Conservation (phyloP, 2,329 filamentous ascomycete genomes). For the Trichoderma simmonsii region DNA sequence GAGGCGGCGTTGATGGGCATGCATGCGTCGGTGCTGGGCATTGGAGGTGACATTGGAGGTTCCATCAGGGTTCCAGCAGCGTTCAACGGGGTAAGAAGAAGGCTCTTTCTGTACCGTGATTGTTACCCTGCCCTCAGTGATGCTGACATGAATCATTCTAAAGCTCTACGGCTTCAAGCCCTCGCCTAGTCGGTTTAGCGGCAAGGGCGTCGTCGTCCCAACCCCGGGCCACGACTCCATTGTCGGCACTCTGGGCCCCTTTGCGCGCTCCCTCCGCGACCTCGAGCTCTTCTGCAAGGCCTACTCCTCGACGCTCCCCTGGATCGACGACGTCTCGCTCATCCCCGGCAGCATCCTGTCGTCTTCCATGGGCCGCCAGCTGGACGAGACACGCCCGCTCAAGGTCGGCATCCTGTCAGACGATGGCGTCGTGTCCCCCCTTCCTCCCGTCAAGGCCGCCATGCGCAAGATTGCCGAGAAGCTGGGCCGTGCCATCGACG, state of each 20-base stretch:
- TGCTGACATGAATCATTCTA: background rate
- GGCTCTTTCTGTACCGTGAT: too few relatives aligned
- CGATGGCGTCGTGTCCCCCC: slow-evolving; percentile 79
- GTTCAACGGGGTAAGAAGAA: background rate
- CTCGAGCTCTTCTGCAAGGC: slow-evolving; percentile 26
- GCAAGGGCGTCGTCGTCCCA: slow-evolving; percentile 89
- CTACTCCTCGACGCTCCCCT: slow-evolving; percentile 55
- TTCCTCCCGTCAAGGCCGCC: slow-evolving; percentile 79
- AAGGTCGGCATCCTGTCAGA: slow-evolving; percentile 98
- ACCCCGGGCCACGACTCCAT: slow-evolving; percentile 87
- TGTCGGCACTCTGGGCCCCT: slow-evolving; percentile 66
- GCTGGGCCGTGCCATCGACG: slow-evolving; percentile 79
- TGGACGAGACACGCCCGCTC: slow-evolving; percentile 46
- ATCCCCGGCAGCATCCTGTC: slow-evolving; percentile 56
- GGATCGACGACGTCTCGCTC: slow-evolving; percentile 90
- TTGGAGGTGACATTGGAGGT: slow-evolving; percentile 55
- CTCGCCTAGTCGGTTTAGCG: slow-evolving; percentile 74
- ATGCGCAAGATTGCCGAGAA: slow-evolving; percentile 97
- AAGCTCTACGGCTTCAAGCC: slow-evolving; percentile 43
- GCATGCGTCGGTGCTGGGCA: slow-evolving; percentile 52
- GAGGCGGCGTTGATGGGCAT: slow-evolving; percentile 59
- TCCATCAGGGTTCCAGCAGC: slow-evolving; percentile 5
- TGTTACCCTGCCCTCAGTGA: background rate
- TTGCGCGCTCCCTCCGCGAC: slow-evolving; percentile 13
- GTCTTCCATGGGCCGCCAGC: background rate